These are phyloP conservation scores for Casuarina glauca DNA, from an alignment of 306 rosid genomes.

Conservation along the genomic window DNA sequence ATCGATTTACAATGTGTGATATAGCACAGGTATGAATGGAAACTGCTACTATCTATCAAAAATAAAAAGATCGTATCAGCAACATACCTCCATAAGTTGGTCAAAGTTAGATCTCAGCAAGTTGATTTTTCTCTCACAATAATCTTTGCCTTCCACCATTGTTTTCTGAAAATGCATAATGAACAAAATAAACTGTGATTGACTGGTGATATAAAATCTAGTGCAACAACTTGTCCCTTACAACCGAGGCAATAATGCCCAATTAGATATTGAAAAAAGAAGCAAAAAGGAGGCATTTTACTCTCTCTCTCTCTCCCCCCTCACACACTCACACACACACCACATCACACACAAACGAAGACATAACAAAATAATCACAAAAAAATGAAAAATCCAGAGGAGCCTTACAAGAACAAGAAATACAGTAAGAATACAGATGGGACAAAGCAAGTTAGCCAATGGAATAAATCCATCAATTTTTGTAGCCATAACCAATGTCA, in stretches of 20 bases:
- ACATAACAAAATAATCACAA: not conserved
- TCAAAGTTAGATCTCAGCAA: conserved; percentile 88
- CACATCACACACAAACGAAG: not conserved
- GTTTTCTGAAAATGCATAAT: conserved; percentile 54
- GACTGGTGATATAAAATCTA: not conserved
- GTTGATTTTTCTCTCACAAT: conserved; percentile 85
- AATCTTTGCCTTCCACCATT: conserved; percentile 81
- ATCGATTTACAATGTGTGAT: not conserved
- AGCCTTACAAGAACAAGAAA: not conserved
- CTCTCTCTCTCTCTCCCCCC: not conserved
- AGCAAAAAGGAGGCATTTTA: not conserved
- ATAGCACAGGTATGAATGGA: not conserved
- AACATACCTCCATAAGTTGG: conserved; percentile 82
- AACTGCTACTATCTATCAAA: conserved; percentile 12
- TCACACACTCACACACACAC: not conserved
- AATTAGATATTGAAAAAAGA: not conserved
- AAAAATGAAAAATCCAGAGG: not conserved
- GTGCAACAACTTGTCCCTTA: not conserved
- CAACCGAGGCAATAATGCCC: not conserved
- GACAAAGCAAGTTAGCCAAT: too few relatives aligned
- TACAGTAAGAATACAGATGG: too few relatives aligned
- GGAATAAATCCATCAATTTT: too few relatives aligned
- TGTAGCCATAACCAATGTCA: too few relatives aligned
- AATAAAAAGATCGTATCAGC: not conserved
- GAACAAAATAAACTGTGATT: not conserved